phyloP scores from a whole-genome alignment of 2,329 filamentous ascomycete species.

The Fusarium veterinarium region DNA sequence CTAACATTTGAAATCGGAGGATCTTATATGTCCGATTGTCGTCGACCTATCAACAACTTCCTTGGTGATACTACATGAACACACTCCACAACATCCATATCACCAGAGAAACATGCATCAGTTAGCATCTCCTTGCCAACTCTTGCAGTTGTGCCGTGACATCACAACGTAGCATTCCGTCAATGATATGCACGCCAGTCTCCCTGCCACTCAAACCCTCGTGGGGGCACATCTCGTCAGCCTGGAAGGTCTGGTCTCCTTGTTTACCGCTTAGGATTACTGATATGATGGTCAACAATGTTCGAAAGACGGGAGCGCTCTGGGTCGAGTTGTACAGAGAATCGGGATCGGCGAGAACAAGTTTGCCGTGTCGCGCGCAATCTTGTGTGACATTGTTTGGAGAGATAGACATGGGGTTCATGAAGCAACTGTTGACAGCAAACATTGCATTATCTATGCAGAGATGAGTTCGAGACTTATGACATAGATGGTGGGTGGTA shows the following conservation, averaged over 20 bases:
- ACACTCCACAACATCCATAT: slow-evolving; percentile 60
- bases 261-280: background rate
- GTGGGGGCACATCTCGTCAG: slow-evolving; percentile 63
- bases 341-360: slow-evolving; percentile 74
- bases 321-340: slow-evolving; percentile 70
- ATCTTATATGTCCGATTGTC: slow-evolving; percentile 68
- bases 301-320: background rate
- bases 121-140: slow-evolving; percentile 81
- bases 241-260: background rate
- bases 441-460: slow-evolving; percentile 75
- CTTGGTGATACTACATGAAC: slow-evolving; percentile 58
- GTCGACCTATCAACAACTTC: slow-evolving; percentile 68
- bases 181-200: slow-evolving; percentile 78
- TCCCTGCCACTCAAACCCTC: slow-evolving; percentile 68
- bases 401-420: slow-evolving; percentile 67
- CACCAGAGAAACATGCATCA: slow-evolving; percentile 75
- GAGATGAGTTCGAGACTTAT: slow-evolving; percentile 75
- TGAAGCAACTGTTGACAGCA: slow-evolving; percentile 68
- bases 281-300: background rate
- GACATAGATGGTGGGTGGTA: slow-evolving; percentile 63
- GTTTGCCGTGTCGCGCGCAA: slow-evolving; percentile 74
- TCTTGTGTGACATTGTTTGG: slow-evolving; percentile 74
- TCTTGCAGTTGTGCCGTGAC: slow-evolving; percentile 81
- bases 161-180: slow-evolving; percentile 87
- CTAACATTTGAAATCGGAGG: background rate